Percentiles rank a stretch among this genome's conserved stretches.
These are phyloP conservation scores for Amauroascus niger DNA, from an alignment of 2,329 filamentous ascomycete species.

Conservation along the genomic window DNA sequence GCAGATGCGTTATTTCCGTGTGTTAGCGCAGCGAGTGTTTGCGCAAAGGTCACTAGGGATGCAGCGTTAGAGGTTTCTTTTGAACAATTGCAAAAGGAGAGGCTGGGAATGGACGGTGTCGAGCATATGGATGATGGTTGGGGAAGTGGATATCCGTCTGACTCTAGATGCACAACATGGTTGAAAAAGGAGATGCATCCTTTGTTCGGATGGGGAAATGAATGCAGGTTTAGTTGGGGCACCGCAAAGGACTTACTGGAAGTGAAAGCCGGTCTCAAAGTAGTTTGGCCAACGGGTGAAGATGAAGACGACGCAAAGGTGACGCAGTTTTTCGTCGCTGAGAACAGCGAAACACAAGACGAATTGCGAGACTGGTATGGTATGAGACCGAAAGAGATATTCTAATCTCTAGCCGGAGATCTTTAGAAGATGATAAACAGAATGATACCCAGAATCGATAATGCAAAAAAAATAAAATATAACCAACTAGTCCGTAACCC, in stretches of 20 bases:
- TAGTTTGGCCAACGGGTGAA: slow-evolving; percentile 75
- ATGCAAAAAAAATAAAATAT: no score
- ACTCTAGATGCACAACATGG: slow-evolving; percentile 71
- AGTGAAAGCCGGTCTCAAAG: slow-evolving; percentile 56
- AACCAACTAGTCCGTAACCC: no score
- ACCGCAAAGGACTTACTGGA: slow-evolving; percentile 92
- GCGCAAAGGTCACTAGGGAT: slow-evolving; percentile 91
- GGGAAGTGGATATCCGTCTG: slow-evolving; percentile 91
- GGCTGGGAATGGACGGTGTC: slow-evolving; percentile 23
- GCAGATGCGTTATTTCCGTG: slow-evolving; percentile 87
- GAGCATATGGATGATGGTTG: slow-evolving; percentile 46
- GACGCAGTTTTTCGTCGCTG: slow-evolving; percentile 61
- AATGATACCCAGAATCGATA: slow-evolving; percentile 3
- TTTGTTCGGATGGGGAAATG: slow-evolving; percentile 86
- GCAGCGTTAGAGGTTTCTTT: slow-evolving; percentile 75
- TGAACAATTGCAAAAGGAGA: slow-evolving; percentile 40
- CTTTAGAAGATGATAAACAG: background rate
- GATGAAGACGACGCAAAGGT: slow-evolving; percentile 56
- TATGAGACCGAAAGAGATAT: slow-evolving; percentile 56
- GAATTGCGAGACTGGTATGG: slow-evolving; percentile 81
- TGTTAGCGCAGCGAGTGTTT: slow-evolving; percentile 87
- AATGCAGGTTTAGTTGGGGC: slow-evolving; percentile 92
- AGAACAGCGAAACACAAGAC: slow-evolving; percentile 46
- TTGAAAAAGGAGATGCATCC: slow-evolving; percentile 79
- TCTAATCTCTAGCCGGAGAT: slow-evolving; percentile 40